Evolutionary conservation across 306 rosid species (phyloP).

Genomic region (Quercus cerris): DNA sequence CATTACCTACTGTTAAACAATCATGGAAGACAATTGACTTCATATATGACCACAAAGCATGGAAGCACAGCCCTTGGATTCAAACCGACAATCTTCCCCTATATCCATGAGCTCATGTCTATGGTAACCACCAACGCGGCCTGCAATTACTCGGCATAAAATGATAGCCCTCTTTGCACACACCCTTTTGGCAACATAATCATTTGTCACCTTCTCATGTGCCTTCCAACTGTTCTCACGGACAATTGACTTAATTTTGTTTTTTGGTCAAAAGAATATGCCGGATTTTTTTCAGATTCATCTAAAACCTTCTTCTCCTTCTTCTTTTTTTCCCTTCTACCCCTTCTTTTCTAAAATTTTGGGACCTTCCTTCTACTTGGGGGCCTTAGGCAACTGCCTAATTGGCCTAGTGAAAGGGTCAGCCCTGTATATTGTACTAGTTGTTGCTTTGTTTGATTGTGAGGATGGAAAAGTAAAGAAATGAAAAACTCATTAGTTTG

Average conservation of each 20-base stretch:
- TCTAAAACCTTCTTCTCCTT: fast-evolving
- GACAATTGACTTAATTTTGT: background rate
- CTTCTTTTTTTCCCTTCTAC: fast-evolving
- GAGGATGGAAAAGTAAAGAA: too few species aligned
- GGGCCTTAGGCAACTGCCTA: too few species aligned
- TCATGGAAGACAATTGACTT: background rate
- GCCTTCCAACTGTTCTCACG: constrained; percentile 23
- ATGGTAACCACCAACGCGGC: constrained; percentile 11
- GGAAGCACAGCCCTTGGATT: constrained; percentile 31
- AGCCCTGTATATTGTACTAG: too few species aligned
- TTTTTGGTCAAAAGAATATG: too few species aligned
- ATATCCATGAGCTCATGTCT: background rate
- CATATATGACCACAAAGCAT: constrained; percentile 29
- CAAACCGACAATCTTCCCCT: constrained; percentile 18
- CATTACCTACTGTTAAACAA: background rate
- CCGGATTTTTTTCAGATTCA: too few species aligned
- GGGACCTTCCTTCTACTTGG: fast-evolving
- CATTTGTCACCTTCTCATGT: constrained; percentile 14
- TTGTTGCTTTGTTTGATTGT: too few species aligned
- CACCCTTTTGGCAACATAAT: background rate
- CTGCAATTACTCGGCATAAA: constrained; percentile 28
- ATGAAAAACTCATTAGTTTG: too few species aligned
- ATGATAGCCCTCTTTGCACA: constrained; percentile 21
- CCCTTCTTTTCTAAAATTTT: too few species aligned
- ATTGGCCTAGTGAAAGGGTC: too few species aligned